Evolutionary conservation across 2,329 filamentous ascomycete species (phyloP), one percentile per base, ranked within the genome.

Genomic region (Ascochyta lentis): DNA sequence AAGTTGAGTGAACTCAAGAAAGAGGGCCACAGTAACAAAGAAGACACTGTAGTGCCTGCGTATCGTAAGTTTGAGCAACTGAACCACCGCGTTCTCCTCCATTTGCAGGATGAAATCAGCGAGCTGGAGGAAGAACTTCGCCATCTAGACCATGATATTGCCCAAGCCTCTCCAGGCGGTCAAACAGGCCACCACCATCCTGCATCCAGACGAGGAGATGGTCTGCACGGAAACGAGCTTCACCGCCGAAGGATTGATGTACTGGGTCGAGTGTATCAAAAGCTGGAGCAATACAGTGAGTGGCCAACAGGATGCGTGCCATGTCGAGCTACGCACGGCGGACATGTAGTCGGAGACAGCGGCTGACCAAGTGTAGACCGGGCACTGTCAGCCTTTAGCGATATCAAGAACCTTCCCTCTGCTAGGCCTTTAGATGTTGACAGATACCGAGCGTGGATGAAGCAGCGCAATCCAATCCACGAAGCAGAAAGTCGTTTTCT

Each of bases 61-160:
- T 96, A 96, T 73, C 86, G 93, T 39, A 88, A 88, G 53, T 97
- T 97, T 68, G 88, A 91, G 70, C 83, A 86, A 10, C 78, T 96
- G 16, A 93, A 95, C 66, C 92, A 96, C 71, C 87, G 93, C 3
- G 78, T 96, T 3, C 78, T 97, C 3, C 80, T 96, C 0, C 88
- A 95, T 59, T 81, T 96, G 15, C 93, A 96, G 74, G 92, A 96
- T 69, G 91, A 96, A 72, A 85, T 96, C 16, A 81, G 83, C 27
- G 89, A 94, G 65, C 80, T 96, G 34, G 92, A 96, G 74, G 88
- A 92, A 66, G 86, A 93, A 54, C 82, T 97, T 1, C 84, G 85
- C 16, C 79, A 81, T 0, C 76, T 95, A 1, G 93, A 96, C 52
- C 81, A 85, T 58, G 79, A 80, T 38, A 81, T 85, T 67, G 77